Evolutionary conservation across 345 rosid species (phyloP).

Genomic region (Mercurialis annua): DNA sequence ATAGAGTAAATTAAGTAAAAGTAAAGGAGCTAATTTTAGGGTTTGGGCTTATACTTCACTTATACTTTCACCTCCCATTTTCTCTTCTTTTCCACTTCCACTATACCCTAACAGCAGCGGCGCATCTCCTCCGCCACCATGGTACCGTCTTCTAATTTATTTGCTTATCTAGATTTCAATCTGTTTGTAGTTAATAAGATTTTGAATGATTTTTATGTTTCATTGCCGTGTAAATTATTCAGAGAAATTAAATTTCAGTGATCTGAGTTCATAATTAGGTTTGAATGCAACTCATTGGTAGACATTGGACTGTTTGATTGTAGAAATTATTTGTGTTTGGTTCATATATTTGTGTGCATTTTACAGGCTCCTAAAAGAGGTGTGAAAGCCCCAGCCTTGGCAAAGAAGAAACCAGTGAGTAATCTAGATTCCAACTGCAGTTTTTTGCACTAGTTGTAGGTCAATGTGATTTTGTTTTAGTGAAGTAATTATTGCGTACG

Average conservation of each 20-base stretch:
- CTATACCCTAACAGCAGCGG: too few species aligned
- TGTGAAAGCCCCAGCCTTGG: constrained; percentile 10
- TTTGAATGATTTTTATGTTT: too few species aligned
- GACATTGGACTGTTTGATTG: background rate
- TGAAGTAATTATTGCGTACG: background rate
- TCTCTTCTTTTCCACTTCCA: too few species aligned
- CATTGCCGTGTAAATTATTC: background rate
- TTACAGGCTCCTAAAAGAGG: constrained; percentile 24
- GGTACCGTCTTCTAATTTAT: background rate
- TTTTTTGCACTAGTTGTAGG: background rate
- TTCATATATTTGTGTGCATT: background rate
- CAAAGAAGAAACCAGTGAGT: constrained; percentile 27
- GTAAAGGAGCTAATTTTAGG: too few species aligned
- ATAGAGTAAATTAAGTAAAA: too few species aligned
- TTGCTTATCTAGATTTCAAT: background rate
- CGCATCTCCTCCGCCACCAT: too few species aligned
- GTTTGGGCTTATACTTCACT: too few species aligned
- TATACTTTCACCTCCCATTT: too few species aligned
- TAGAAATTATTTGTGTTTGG: background rate
- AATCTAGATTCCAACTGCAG: background rate
- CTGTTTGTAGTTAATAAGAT: background rate
- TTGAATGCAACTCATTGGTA: background rate
- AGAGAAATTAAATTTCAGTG: background rate
- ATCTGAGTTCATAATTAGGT: too few species aligned
- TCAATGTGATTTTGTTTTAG: background rate